phyloP scores from a whole-genome alignment of 139 green algal genomes.

The Medakamo hakoo region DNA sequence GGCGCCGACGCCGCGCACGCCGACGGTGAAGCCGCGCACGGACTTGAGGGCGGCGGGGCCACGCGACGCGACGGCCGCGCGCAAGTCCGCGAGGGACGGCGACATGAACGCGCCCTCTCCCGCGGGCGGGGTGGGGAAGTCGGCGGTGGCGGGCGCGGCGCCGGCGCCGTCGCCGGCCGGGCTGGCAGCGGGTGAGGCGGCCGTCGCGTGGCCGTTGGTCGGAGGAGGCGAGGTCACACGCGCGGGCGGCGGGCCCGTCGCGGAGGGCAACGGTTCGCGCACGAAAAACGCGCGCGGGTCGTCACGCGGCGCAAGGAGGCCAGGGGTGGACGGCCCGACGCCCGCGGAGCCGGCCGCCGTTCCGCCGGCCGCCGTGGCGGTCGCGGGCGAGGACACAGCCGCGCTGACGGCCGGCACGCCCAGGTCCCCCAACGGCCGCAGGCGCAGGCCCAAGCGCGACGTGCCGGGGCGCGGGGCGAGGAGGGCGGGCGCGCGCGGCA shows the following conservation, averaged over 20 bases:
- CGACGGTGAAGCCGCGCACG: slow-evolving; percentile 55
- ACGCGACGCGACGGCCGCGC: slow-evolving; percentile 37
- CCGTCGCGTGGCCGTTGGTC: no score
- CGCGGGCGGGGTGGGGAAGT: slow-evolving; percentile 5
- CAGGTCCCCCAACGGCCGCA: neutral
- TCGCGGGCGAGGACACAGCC: neutral
- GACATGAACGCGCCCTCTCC: slow-evolving; percentile 38
- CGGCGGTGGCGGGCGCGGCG: neutral
- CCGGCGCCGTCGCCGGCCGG: neutral
- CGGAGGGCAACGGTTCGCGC: slow-evolving; percentile 37
- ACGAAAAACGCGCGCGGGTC: slow-evolving; percentile 76
- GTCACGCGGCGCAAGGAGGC: slow-evolving; percentile 44
- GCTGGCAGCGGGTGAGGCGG: no score
- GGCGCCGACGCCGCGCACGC: slow-evolving; percentile 33
- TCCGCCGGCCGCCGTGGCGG: neutral
- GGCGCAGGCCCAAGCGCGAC: no score
- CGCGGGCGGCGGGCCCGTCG: no score
- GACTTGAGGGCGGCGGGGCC: slow-evolving; percentile 25
- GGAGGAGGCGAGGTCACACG: no score
- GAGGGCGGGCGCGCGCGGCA: slow-evolving; percentile 15
- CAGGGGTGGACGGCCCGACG: neutral
- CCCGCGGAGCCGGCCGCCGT: slow-evolving; percentile 7
- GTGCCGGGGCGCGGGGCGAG: no score
- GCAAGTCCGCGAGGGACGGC: slow-evolving; percentile 26
- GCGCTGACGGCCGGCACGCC: neutral